Evolutionary conservation across 2,329 filamentous ascomycete genomes (phyloP), one percentile per base, ranked within the genome.

Genomic region (Xylaria sp.): DNA sequence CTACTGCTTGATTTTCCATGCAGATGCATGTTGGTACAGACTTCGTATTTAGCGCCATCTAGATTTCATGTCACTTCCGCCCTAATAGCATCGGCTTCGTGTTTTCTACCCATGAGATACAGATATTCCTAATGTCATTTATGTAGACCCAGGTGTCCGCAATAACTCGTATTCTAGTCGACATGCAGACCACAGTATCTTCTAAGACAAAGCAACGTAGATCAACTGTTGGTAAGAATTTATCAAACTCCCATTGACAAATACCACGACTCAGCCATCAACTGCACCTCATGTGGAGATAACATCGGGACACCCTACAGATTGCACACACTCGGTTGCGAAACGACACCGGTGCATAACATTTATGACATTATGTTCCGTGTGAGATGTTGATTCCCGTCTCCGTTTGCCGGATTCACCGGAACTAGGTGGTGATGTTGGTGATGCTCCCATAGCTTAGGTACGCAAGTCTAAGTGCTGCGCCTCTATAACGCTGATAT

Each of bases 1-100:
- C 75, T 7, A 31, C 64, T 39, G 55, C 63, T 52, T 67, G 58
- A 69, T 67, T 25, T 57, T 64, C 46, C 9, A 13, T 6, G 13
- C 2, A 2, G n/a, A 48, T 55, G 51, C 28, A 56, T 49, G 15
- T 48, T 64, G 13, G 54, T n/a, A 23, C 46, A 12, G 18, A 36
- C 18, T 25, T 20, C 56, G 12, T 18, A 13, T 9, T 18, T 49
- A 2, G 39, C 10, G 31, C 33, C 57, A 5, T 51, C 31, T 60
- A 63, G 59, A 59, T 23, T 49, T 33, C 39, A 49, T 18, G n/a
- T 41, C 48, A n/a, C 7, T 20, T 28, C 10, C 13, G 18, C 43
- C 36, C 36, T 28, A 10, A 33, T 46, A 52, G 25, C 23, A 15
- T 46, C 1, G 20, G 54, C 23, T 56, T 49, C 25, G 20, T 9